Evolutionary conservation across 1,284 basidiomycete species (phyloP).

Genomic region (Chalciporus sp.): DNA sequence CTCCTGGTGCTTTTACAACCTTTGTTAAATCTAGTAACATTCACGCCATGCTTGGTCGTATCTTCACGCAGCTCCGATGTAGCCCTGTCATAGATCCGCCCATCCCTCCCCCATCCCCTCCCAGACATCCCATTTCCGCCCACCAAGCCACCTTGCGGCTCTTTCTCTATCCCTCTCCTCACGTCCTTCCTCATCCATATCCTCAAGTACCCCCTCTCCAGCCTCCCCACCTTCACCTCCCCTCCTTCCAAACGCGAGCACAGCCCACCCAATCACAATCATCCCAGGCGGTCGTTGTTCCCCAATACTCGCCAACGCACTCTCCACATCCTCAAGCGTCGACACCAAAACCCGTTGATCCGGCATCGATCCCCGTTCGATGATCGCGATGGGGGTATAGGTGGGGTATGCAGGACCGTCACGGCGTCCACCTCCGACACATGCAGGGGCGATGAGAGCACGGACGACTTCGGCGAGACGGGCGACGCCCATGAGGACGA

Average conservation of each 20-base stretch:
- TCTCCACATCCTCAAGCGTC: conserved; percentile 74
- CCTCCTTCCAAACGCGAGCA: conserved; percentile 57
- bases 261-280: conserved; percentile 95
- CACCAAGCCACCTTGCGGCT: conserved; percentile 59
- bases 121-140: conserved; percentile 54
- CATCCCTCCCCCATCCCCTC: conserved; percentile 63
- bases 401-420: conserved; percentile 72
- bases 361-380: conserved; percentile 90
- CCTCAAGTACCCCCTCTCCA: conserved; percentile 43
- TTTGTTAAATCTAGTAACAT: too few relatives aligned
- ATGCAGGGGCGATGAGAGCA: conserved; percentile 45
- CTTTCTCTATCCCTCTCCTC: conserved; percentile 51
- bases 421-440: conserved; percentile 30
- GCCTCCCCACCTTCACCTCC: conserved; percentile 51
- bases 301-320: conserved; percentile 73
- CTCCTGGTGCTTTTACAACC: too few relatives aligned
- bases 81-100: conserved; percentile 37
- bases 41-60: too few relatives aligned
- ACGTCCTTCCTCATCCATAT: conserved; percentile 36
- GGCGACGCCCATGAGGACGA: conserved; percentile 95
- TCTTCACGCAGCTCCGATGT: too few relatives aligned
- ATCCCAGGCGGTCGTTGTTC: conserved; percentile 95
- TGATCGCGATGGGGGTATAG: conserved; percentile 85
- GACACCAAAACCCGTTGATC: conserved; percentile 88
- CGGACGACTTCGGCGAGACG: conserved; percentile 74